Evolutionary conservation across 139 green algal genomes (phyloP).

Genomic region (Chlorella sp.): DNA sequence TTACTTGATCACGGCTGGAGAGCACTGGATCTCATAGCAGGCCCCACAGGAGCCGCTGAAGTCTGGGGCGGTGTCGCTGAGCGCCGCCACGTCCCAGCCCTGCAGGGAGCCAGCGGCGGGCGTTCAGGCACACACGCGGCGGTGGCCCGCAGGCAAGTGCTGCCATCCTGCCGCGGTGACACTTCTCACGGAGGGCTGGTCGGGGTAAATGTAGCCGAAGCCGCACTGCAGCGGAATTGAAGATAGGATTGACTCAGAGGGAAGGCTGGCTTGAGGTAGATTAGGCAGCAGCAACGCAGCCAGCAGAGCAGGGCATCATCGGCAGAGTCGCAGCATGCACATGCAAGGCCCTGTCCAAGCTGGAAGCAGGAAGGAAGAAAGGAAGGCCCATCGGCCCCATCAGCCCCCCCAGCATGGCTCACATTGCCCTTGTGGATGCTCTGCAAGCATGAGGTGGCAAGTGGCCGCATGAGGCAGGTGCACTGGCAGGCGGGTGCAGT

Average conservation of each 20-base stretch:
- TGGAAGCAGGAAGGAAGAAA: too few species aligned
- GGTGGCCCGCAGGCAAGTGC: neutral
- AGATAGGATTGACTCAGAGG: neutral
- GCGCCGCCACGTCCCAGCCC: conserved; percentile 20
- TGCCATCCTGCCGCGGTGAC: neutral
- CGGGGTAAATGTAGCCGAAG: neutral
- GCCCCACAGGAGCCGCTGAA: neutral
- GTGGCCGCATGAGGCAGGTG: neutral
- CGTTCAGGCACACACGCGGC: neutral
- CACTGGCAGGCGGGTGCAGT: neutral
- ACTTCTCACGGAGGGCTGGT: neutral
- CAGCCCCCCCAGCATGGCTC: neutral
- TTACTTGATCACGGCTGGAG: conserved; percentile 3
- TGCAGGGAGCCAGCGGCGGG: neutral
- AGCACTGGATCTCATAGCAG: conserved; percentile 35
- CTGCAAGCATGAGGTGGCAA: neutral
- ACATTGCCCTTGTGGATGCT: conserved; percentile 13
- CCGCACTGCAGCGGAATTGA: neutral
- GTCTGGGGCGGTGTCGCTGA: neutral
- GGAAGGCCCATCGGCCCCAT: too few species aligned
- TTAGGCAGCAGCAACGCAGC: neutral
- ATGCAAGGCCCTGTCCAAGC: too few species aligned
- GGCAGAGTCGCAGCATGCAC: neutral
- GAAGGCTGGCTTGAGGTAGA: neutral
- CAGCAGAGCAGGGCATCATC: too few species aligned